phyloP scores from a whole-genome alignment of 768 basidiomycete species.

The Suillus alpinus region DNA sequence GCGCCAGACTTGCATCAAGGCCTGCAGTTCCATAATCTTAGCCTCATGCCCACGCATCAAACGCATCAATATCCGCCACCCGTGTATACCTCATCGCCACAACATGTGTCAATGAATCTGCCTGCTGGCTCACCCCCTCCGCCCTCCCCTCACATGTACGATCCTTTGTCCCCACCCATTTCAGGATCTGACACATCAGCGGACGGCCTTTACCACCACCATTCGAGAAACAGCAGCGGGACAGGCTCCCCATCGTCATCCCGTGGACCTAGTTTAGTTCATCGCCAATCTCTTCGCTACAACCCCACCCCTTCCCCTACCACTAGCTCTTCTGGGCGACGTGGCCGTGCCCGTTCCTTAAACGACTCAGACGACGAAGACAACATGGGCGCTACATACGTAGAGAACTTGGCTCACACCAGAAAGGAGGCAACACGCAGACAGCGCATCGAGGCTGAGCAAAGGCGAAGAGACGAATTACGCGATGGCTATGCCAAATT shows the following conservation, averaged over 20 bases:
- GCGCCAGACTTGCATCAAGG: slow-evolving; percentile 68
- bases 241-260: slow-evolving; percentile 79
- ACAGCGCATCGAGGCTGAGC: slow-evolving; percentile 88
- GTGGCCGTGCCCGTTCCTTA: slow-evolving; percentile 61
- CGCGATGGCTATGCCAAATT: slow-evolving; percentile 87
- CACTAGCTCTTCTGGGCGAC: slow-evolving; percentile 64
- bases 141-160: slow-evolving; percentile 77
- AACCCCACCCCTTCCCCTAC: slow-evolving; percentile 82
- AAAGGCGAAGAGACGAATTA: slow-evolving; percentile 83
- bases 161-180: slow-evolving; percentile 80
- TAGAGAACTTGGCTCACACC: slow-evolving; percentile 71
- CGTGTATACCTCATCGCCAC: slow-evolving; percentile 60
- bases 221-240: slow-evolving; percentile 68
- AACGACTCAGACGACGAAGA: slow-evolving; percentile 77
- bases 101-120: slow-evolving; percentile 67
- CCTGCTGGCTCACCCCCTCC: slow-evolving; percentile 69
- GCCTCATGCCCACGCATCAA: slow-evolving; percentile 68
- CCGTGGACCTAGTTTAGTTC: slow-evolving; percentile 71
- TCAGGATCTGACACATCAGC: slow-evolving; percentile 89
- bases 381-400: slow-evolving; percentile 61
- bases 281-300: slow-evolving; percentile 66
- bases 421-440: slow-evolving; percentile 82
- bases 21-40: slow-evolving; percentile 57
- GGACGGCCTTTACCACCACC: slow-evolving; percentile 71
- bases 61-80: slow-evolving; percentile 62